A percentile compares a stretch with the other conserved stretches of the same genome.
Conservation (phyloP, 2,329 filamentous ascomycete species). For the Gyromitra esculenta region DNA sequence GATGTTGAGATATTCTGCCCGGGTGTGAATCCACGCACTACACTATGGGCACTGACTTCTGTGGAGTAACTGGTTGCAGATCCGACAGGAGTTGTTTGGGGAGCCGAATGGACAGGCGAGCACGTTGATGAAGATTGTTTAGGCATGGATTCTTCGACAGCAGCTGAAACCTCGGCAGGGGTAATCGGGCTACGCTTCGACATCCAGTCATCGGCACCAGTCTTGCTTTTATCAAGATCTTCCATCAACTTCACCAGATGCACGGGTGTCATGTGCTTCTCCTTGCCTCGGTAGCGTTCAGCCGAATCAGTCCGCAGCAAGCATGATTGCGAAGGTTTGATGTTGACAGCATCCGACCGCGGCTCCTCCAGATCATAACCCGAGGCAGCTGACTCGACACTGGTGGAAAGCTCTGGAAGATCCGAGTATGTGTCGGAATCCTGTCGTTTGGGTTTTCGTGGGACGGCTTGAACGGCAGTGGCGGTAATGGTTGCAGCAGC, state of each 20-base stretch:
- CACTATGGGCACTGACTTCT: slow-evolving; percentile 71
- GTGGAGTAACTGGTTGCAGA: slow-evolving; percentile 58
- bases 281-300: slow-evolving; percentile 76
- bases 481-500: slow-evolving; percentile 62
- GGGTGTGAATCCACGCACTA: slow-evolving; percentile 87
- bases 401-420: slow-evolving; percentile 78
- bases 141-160: slow-evolving; percentile 59
- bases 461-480: slow-evolving; percentile 60
- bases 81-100: slow-evolving; percentile 44
- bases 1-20: slow-evolving; percentile 74
- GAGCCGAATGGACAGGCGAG: slow-evolving; percentile 27
- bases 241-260: slow-evolving; percentile 84
- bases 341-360: slow-evolving; percentile 66
- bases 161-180: slow-evolving; percentile 56
- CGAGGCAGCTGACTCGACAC: slow-evolving; percentile 75
- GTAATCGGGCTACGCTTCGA: slow-evolving; percentile 46
- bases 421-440: slow-evolving; percentile 61
- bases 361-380: slow-evolving; percentile 69
- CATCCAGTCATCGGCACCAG: slow-evolving; percentile 52
- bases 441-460: slow-evolving; percentile 44
- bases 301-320: slow-evolving; percentile 70
- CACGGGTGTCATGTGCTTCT: slow-evolving; percentile 90
- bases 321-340: slow-evolving; percentile 75
- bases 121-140: slow-evolving; percentile 35
- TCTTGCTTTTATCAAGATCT: slow-evolving; percentile 54